phyloP scores from a whole-genome alignment of 768 basidiomycete species.

The Sarcodon aspratus region DNA sequence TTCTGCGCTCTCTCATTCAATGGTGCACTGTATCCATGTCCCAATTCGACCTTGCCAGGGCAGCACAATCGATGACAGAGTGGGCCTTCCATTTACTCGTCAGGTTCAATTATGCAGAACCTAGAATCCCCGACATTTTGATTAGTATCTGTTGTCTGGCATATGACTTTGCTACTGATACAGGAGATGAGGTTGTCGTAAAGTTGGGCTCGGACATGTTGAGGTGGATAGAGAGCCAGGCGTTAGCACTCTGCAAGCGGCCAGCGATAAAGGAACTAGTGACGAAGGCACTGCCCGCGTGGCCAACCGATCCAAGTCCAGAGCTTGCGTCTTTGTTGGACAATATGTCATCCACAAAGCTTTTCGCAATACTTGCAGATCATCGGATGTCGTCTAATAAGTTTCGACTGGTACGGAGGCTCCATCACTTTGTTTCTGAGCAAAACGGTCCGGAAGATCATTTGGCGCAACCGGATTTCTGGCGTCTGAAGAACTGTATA shows the following conservation, averaged over 20 bases:
- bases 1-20: slow-evolving; percentile 60
- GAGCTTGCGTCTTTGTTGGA: slow-evolving; percentile 33
- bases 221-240: slow-evolving; percentile 53
- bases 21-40: slow-evolving; percentile 54
- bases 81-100: slow-evolving; percentile 60
- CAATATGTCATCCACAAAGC: slow-evolving; percentile 31
- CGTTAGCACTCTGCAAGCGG: slow-evolving; percentile 27
- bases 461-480: slow-evolving; percentile 60
- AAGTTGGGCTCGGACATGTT: slow-evolving; percentile 37
- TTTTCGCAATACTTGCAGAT: slow-evolving; percentile 49
- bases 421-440: slow-evolving; percentile 37
- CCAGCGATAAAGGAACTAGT: slow-evolving; percentile 29
- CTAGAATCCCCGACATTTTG: slow-evolving; percentile 51
- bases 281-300: slow-evolving; percentile 52
- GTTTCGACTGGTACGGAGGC: slow-evolving; percentile 59
- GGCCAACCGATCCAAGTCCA: slow-evolving; percentile 55
- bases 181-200: slow-evolving; percentile 16
- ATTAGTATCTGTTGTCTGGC: slow-evolving; percentile 56
- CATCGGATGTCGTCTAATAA: slow-evolving; percentile 58
- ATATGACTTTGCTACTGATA: slow-evolving; percentile 36
- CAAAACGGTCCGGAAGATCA: slow-evolving; percentile 26
- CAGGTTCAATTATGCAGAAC: slow-evolving; percentile 27
- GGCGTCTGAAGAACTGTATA: slow-evolving; percentile 75
- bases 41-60: slow-evolving; percentile 54
- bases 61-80: slow-evolving; percentile 66